Evolutionary conservation across 2,329 filamentous ascomycete genomes (phyloP).

Genomic region (Phaeomoniella chlamydospora): DNA sequence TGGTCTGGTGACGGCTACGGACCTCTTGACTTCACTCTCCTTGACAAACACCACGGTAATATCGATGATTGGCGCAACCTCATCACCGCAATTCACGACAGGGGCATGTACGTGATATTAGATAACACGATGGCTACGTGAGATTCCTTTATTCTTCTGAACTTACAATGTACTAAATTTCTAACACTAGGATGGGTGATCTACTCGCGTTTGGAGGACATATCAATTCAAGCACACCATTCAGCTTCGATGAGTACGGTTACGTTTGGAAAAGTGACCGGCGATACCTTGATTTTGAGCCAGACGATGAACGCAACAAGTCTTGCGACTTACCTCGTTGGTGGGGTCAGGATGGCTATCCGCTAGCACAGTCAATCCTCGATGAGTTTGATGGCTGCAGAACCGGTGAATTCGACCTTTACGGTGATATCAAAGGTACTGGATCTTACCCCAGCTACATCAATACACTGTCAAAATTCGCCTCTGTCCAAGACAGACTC

Average conservation of each 20-base stretch:
- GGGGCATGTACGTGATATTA: slow-evolving; percentile 39
- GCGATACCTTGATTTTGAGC: slow-evolving; percentile 35
- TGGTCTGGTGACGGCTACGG: slow-evolving; percentile 37
- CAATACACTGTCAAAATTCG: slow-evolving; percentile 41
- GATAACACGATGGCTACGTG: slow-evolving; percentile 40
- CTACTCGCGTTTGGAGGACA: slow-evolving; percentile 37
- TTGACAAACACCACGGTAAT: slow-evolving; percentile 38
- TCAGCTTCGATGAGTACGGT: slow-evolving; percentile 31
- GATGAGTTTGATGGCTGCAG: slow-evolving; percentile 29
- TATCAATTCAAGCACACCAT: slow-evolving; percentile 32
- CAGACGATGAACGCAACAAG: slow-evolving; percentile 27
- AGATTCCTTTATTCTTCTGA: slow-evolving; percentile 5
- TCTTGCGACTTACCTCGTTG: slow-evolving; percentile 36
- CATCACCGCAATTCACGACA: slow-evolving; percentile 34
- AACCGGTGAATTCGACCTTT: slow-evolving; percentile 39
- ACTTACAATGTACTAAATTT: no score
- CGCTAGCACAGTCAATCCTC: slow-evolving; percentile 22
- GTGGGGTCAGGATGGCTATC: slow-evolving; percentile 33
- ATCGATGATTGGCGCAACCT: slow-evolving; percentile 33
- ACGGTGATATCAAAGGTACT: slow-evolving; percentile 38
- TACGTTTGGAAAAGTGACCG: slow-evolving; percentile 29
- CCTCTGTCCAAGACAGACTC: slow-evolving; percentile 41
- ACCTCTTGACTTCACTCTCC: slow-evolving; percentile 36
- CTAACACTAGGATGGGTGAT: slow-evolving; percentile 35
- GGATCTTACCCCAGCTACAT: slow-evolving; percentile 38